Percentiles rank a stretch among this genome's conserved stretches.
Conservation (phyloP, 805 yeast species). For the Citeromyces nyonsensis region DNA sequence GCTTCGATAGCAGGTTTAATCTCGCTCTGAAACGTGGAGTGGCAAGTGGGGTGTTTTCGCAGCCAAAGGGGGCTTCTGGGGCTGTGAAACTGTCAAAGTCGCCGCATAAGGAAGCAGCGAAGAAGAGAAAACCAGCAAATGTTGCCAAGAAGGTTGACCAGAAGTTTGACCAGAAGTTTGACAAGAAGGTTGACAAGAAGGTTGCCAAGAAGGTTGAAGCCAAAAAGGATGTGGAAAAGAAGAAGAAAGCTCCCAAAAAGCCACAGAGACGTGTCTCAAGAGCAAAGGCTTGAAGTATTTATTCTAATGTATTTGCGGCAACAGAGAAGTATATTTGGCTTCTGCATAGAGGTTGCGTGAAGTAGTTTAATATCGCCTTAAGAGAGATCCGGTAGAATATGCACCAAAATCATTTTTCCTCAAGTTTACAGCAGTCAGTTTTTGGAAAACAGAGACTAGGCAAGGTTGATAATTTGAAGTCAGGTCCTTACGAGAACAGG, state of each 20-base stretch:
- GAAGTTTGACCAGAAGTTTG: constrained; percentile 9
- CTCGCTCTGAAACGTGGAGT: constrained; percentile 72
- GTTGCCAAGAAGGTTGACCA: constrained; percentile 12
- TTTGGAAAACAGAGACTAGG: no score
- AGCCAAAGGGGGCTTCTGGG: constrained; percentile 86
- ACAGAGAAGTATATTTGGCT: no score
- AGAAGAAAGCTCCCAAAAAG: constrained; percentile 11
- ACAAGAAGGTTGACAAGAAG: constrained; percentile 12
- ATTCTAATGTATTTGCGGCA: no score
- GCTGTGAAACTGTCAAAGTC: constrained; percentile 43
- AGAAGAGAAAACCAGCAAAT: constrained; percentile 12
- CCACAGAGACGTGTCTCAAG: constrained; percentile 1
- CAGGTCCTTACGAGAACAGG: no score
- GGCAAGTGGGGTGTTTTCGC: constrained; percentile 55
- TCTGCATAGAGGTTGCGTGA: no score
- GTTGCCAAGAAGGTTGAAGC: constrained; percentile 13
- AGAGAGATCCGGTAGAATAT: no score
- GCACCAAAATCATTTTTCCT: no score
- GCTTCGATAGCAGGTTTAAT: constrained; percentile 67
- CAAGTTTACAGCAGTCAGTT: no score
- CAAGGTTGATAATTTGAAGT: no score
- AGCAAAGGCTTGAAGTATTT: no score
- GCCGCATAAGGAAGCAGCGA: constrained; percentile 15
- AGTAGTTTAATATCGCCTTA: no score
- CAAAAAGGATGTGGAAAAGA: constrained; percentile 15